A percentile compares a stretch with the other conserved stretches of the same genome.
These are phyloP conservation scores for Takashimella tepidaria DNA, from an alignment of 1,284 basidiomycete species.

Conservation along the genomic window DNA sequence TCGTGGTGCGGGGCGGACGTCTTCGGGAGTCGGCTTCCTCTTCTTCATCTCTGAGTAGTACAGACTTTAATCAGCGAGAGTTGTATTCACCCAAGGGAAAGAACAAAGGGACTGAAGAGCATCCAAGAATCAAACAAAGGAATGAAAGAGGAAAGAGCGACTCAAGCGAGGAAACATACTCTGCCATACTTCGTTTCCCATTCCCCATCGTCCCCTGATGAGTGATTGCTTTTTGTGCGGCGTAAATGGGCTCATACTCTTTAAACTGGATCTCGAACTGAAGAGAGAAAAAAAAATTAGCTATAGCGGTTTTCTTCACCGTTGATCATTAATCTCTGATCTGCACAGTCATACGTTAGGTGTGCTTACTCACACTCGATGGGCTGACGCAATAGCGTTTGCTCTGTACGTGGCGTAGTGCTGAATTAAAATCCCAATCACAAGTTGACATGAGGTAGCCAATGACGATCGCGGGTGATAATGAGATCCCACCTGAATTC, in stretches of 20 bases:
- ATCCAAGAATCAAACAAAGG: too few relatives aligned
- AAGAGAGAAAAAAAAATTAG: slow-evolving; percentile 3
- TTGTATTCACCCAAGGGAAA: too few relatives aligned
- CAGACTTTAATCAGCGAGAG: too few relatives aligned
- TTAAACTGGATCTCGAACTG: slow-evolving; percentile 83
- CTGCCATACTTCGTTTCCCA: not conserved
- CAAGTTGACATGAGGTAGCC: slow-evolving; percentile 87
- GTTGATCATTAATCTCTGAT: too few relatives aligned
- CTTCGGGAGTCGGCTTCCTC: too few relatives aligned
- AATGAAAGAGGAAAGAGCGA: too few relatives aligned
- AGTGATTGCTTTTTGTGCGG: slow-evolving; percentile 32
- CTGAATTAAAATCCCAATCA: slow-evolving; percentile 68
- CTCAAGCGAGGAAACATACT: too few relatives aligned
- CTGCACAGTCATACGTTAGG: too few relatives aligned
- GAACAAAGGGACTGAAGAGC: too few relatives aligned
- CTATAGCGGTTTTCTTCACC: too few relatives aligned
- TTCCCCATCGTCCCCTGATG: not conserved
- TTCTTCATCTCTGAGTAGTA: too few relatives aligned
- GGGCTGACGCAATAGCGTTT: slow-evolving; percentile 84
- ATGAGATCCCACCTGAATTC: slow-evolving; percentile 80
- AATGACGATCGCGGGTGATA: slow-evolving; percentile 81
- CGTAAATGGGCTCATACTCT: slow-evolving; percentile 81
- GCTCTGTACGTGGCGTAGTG: slow-evolving; percentile 77
- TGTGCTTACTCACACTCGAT: slow-evolving; percentile 54
- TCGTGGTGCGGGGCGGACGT: too few relatives aligned